Evolutionary conservation across 2,329 filamentous ascomycete genomes (phyloP), one percentile per base, ranked within the genome.

Genomic region (Fusarium sp.): DNA sequence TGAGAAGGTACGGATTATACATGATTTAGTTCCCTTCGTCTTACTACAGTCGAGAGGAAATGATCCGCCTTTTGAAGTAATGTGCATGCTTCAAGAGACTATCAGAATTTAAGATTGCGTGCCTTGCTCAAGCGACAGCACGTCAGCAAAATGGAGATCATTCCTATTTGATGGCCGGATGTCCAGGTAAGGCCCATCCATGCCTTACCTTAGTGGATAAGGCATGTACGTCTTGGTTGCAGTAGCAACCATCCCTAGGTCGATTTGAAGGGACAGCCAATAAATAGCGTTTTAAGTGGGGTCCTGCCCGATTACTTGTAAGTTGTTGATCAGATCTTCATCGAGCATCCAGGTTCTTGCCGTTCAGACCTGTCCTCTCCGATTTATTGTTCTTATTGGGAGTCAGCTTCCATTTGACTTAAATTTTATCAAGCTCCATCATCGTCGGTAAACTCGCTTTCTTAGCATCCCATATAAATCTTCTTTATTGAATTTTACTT

Each of bases 161-260:
- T 38, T 52, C 33, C 49, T 14, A 38, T n/a, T 35, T 39, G 49
- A 53, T 52, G 18, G 18, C 18, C 13, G 18, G n/a, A 14, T 38
- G 29, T 49, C 20, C 20, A n/a, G 45, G 46, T 29, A 54, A 44
- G 36, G 52, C 7, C n/a, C 36, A 35, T 41, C 58, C n/a, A 35
- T 47, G 33, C n/a, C 22, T 53, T 38, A 13, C 29, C 18, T 18
- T 45, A 20, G 39, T 47, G 39, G 39, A 47, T 56, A 25, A 22
- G 36, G 52, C 17, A 56, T 56, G 53, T 17, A 49, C 29, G 29
- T 27, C 53, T 55, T 41, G 62, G 62, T 64, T 64, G 62, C 62
- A 55, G 41, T 61, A 54, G 62, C 62, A 64, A 64, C 62, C 59
- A 64, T 55, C 29, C 29, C 36, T 61, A 39, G 60, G 18, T 49